These are phyloP conservation scores for Aquilaria malaccensis DNA, from an alignment of 345 rosid species.

Conservation along the genomic window DNA sequence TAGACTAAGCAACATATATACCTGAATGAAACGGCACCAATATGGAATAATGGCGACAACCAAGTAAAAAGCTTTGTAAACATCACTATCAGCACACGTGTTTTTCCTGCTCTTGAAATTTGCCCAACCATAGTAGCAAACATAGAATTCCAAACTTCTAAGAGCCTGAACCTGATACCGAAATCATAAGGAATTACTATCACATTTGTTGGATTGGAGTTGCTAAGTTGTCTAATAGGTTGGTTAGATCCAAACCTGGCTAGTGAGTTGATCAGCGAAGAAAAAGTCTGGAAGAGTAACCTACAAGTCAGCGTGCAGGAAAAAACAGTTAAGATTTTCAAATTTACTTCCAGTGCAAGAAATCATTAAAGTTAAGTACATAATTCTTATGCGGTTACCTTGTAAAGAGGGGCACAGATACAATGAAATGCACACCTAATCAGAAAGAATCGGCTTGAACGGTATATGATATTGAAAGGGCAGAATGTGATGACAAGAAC, in stretches of 20 bases:
- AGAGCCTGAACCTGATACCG: conserved; percentile 49
- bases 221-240: not conserved
- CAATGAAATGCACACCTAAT: conserved; percentile 41
- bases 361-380: not conserved
- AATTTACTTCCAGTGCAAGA: not conserved
- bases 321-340: not conserved
- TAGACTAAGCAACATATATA: conserved; percentile 9
- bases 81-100: conserved; percentile 34
- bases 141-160: conserved; percentile 46
- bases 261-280: conserved; percentile 82
- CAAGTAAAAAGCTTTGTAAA: conserved; percentile 39
- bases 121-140: conserved; percentile 64
- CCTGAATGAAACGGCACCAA: conserved; percentile 75
- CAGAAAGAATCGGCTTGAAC: conserved; percentile 54
- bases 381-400: conserved; percentile 29
- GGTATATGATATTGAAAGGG: conserved; percentile 61
- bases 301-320: conserved; percentile 18
- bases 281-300: conserved; percentile 82
- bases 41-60: conserved; percentile 54
- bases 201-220: not conserved
- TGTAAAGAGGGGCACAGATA: conserved; percentile 60
- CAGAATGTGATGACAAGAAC: conserved; percentile 36
- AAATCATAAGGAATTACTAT: not conserved
- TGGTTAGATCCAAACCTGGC: conserved; percentile 43
- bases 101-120: conserved; percentile 42